Conservation (phyloP, 2,329 filamentous ascomycete genomes). For the Colletotrichum gigasporum region DNA sequence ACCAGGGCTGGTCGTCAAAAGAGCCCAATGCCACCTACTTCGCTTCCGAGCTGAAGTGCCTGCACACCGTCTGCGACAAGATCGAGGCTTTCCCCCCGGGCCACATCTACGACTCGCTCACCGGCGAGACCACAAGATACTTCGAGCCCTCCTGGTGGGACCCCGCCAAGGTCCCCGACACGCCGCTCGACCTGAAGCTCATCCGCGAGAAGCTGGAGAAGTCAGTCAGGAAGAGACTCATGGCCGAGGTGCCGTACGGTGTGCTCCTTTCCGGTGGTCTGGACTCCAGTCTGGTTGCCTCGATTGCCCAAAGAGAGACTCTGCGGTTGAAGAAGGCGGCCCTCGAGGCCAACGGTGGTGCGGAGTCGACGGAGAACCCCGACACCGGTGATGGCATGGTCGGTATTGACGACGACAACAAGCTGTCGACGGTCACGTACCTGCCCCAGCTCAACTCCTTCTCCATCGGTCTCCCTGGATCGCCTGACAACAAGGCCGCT, state of each 20-base stretch:
- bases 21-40: constrained; percentile 91
- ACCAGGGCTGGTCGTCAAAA: constrained; percentile 89
- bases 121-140: constrained; percentile 85
- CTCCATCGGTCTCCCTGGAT: constrained; percentile 93
- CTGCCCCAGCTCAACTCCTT: constrained; percentile 98
- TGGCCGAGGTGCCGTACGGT: constrained; percentile 98
- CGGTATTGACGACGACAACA: constrained; percentile 92
- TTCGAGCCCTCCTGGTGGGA: constrained; percentile 96
- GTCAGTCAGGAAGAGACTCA: constrained; percentile 93
- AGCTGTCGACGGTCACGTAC: constrained; percentile 88
- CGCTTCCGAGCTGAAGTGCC: constrained; percentile 94
- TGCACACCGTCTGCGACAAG: constrained; percentile 94
- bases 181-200: constrained; percentile 83
- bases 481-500: constrained; percentile 92
- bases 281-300: constrained; percentile 93
- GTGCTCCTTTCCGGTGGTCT: constrained; percentile 94
- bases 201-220: constrained; percentile 87
- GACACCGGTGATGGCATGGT: constrained; percentile 79
- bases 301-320: constrained; percentile 95
- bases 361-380: constrained; percentile 60
- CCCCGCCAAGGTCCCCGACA: constrained; percentile 77
- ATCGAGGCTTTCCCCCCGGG: constrained; percentile 94
- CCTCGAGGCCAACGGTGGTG: constrained; percentile 55
- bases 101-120: constrained; percentile 95
- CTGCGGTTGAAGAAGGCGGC: constrained; percentile 76